Conservation (phyloP, 306 rosid species). For the Clitoria ternatea region DNA sequence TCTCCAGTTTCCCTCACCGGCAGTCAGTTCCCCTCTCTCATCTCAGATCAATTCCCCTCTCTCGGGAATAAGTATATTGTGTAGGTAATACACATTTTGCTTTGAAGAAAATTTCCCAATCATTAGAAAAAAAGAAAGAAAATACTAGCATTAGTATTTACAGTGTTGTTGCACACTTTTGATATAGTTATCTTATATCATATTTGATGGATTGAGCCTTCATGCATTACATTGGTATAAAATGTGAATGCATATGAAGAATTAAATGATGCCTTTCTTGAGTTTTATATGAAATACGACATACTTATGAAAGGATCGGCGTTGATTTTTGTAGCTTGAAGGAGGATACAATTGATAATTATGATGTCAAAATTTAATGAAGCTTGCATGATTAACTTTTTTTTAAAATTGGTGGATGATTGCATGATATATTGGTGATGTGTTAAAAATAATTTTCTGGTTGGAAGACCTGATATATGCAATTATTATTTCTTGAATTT, state of each 20-base stretch:
- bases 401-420: neutral
- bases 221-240: too few species aligned
- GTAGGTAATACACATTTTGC: conserved; percentile 51
- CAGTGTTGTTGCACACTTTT: neutral
- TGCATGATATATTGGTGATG: neutral
- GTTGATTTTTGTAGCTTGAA: neutral
- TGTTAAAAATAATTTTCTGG: neutral
- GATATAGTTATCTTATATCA: neutral
- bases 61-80: conserved; percentile 68
- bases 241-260: too few species aligned
- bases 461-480: neutral
- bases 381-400: neutral
- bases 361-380: neutral
- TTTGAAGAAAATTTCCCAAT: conserved; percentile 1
- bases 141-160: neutral
- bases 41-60: too few species aligned
- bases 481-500: neutral
- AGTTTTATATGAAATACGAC: too few species aligned
- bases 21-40: too few species aligned
- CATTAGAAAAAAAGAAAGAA: neutral
- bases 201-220: too few species aligned
- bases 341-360: neutral
- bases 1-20: too few species aligned
- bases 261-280: too few species aligned
- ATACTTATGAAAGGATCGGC: too few species aligned